Evolutionary conservation across 768 basidiomycete genomes (phyloP).

Genomic region (Kwoniella bestiolae): DNA sequence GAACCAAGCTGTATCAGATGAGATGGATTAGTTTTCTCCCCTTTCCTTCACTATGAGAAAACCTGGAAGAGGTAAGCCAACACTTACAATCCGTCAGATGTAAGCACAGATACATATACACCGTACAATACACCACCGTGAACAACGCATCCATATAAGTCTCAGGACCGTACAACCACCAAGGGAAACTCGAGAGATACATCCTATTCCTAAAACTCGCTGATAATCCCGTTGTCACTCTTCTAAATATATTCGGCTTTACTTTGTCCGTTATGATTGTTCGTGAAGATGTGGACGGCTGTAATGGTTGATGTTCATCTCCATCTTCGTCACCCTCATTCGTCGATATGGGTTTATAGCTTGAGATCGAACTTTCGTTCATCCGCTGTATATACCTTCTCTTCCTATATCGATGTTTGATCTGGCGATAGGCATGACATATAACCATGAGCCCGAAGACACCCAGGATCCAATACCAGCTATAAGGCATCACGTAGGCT

Average conservation of each 20-base stretch:
- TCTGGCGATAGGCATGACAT: conserved; percentile 11
- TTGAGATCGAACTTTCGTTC: not conserved
- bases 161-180: conserved; percentile 45
- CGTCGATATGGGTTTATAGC: conserved; percentile 11
- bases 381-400: conserved; percentile 2
- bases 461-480: conserved; percentile 17
- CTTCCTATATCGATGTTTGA: conserved; percentile 8
- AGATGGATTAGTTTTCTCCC: not conserved
- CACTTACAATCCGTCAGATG: conserved; percentile 19
- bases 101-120: conserved; percentile 22
- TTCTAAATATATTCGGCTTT: not conserved
- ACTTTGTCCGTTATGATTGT: not conserved
- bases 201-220: conserved; percentile 29
- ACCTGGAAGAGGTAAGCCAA: not conserved
- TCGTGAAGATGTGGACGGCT: not conserved
- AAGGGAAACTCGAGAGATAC: conserved; percentile 34
- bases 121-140: conserved; percentile 33
- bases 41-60: not conserved
- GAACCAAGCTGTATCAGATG: conserved; percentile 16
- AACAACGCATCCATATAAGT: conserved; percentile 32
- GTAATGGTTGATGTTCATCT: not conserved
- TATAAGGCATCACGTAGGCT: conserved; percentile 11
- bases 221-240: conserved; percentile 16
- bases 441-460: conserved; percentile 5
- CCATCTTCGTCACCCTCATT: conserved; percentile 1